Conservation (phyloP, 148 eudicot genomes). For the Cornus suecica region DNA sequence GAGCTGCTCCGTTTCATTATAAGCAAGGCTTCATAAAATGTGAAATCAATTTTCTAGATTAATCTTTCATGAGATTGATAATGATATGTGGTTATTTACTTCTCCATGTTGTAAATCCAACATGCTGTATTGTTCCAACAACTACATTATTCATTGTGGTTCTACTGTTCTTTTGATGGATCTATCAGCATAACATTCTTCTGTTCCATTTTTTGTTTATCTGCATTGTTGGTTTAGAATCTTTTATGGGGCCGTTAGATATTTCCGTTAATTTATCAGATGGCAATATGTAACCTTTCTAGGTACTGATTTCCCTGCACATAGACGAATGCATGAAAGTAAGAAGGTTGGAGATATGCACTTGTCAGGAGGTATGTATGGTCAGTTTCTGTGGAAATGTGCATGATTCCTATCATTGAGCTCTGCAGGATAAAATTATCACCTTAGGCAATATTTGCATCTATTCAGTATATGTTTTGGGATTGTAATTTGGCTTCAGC, state of each 20-base stretch:
- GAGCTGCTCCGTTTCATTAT: not conserved
- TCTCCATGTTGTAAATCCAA: not conserved
- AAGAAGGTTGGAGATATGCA: slow-evolving; percentile 26
- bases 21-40: not conserved
- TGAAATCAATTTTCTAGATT: not conserved
- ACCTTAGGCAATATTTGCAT: too few species aligned
- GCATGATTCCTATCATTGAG: too few species aligned
- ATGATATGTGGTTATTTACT: not conserved
- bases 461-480: not conserved
- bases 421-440: not conserved
- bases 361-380: slow-evolving; percentile 36
- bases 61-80: not conserved
- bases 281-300: slow-evolving; percentile 1
- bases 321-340: slow-evolving; percentile 33
- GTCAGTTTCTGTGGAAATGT: not conserved
- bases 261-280: not conserved
- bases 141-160: not conserved
- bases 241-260: not conserved
- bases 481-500: not conserved
- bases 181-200: not conserved
- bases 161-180: not conserved
- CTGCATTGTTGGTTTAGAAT: not conserved
- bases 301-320: slow-evolving; percentile 36
- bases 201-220: not conserved
- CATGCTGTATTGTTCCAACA: not conserved